Conservation (phyloP, 164 flowering plant species). For the Brasenia schreberi region DNA sequence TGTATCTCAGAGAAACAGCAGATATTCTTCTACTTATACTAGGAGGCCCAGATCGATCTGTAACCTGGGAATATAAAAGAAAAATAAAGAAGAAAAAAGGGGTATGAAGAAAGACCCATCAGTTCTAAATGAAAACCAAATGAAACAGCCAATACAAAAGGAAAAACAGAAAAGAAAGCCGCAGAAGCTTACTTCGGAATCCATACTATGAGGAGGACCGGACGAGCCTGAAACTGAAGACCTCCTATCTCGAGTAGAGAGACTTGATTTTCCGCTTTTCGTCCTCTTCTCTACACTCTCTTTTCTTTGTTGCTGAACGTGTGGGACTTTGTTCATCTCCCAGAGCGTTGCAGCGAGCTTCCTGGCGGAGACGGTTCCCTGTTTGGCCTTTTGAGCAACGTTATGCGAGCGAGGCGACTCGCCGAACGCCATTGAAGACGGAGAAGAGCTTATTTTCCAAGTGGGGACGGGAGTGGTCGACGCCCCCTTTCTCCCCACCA, state of each 20-base stretch:
- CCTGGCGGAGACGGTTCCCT: constrained; percentile 69
- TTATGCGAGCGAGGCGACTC: constrained; percentile 28
- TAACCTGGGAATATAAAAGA: constrained; percentile 24
- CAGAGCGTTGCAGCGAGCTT: constrained; percentile 93
- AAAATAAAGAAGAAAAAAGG: not conserved
- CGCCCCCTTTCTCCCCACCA: constrained; percentile 49
- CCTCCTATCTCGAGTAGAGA: constrained; percentile 15
- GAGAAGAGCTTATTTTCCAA: constrained; percentile 44
- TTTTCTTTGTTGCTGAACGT: constrained; percentile 15
- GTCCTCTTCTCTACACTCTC: constrained; percentile 10
- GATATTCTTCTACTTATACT: constrained; percentile 40
- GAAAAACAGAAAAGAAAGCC: constrained; percentile 1
- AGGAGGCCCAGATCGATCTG: constrained; percentile 59
- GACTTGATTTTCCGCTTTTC: constrained; percentile 25
- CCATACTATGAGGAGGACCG: constrained; percentile 90
- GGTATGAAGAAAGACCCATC: not conserved
- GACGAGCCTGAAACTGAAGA: constrained; percentile 42
- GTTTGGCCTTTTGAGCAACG: constrained; percentile 19
- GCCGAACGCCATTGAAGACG: constrained; percentile 23
- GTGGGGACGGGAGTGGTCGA: constrained; percentile 74
- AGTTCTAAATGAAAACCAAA: not conserved
- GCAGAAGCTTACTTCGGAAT: constrained; percentile 52
- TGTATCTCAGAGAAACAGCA: constrained; percentile 31
- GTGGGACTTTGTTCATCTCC: constrained; percentile 86
- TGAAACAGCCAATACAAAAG: no score